Evolutionary conservation across 2,329 filamentous ascomycete species (phyloP), one percentile per base, ranked within the genome.

Genomic region (Fusarium brevicatenulatum): DNA sequence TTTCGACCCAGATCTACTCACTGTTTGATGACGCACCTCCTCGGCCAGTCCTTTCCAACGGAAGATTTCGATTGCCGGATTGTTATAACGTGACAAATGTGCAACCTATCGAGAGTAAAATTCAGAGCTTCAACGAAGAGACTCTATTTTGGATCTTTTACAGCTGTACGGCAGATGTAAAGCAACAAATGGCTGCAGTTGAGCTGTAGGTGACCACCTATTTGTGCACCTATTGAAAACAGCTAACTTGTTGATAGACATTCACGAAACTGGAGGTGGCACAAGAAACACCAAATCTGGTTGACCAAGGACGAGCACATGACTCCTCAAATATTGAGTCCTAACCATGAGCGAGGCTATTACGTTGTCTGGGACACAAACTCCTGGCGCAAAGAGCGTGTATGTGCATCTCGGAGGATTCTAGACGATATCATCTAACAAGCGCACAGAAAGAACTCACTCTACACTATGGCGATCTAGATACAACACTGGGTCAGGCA

Each of bases 81-180:
- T 92, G 90, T 80, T 92, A 92, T 77, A 88, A 86, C 59, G 90
- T 92, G 39, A 90, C 86, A 69, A 92, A 92, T 69, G 89, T 91
- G 32, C 89, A 91, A 72, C 86, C 89, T 6, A 87, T 92, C 58
- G 89, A 91, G 69, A 89, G 86, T 74, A 92, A 92, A 80, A 90
- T 92, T 54, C 84, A 85, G 44, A 91, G 87, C 71, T 91, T 92
- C 80, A 91, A 91, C 73, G 90, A 92, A 71, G 90, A 92, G 80
- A 91, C 90, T 1, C 81, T 92, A 53, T 89, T 92, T 80, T 91
- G 89, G 86, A 92, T 92, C 72, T 92, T 92, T 77, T 92, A 92
- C 80, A 91, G 88, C 80, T 91, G 88, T 67, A 89, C 90, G 12
- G 84, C 86, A 49, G 90, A 92, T 75, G 78, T 87, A 40, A 89